A percentile compares a stretch with the other conserved stretches of the same genome.
Conservation (phyloP, 1,139 yeast genomes). For the Suhomyces choctaworum region DNA sequence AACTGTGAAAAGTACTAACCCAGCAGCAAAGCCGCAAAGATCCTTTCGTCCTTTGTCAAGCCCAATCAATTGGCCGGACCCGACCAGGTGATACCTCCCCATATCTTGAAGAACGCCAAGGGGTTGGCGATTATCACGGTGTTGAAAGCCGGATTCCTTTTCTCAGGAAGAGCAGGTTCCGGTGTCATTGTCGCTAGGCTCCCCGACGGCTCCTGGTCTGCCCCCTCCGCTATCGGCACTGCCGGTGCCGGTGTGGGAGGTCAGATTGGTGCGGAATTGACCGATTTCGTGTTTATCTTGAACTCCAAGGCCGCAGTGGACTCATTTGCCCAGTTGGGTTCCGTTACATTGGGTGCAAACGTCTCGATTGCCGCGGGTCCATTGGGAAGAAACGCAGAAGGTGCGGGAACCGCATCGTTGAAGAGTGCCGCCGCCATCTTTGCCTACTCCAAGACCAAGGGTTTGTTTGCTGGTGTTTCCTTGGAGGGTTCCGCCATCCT, state of each 20-base stretch:
- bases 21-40: slow-evolving; percentile 87
- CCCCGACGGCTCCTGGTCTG: slow-evolving; percentile 97
- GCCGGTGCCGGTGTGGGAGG: slow-evolving; percentile 99
- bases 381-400: slow-evolving; percentile 95
- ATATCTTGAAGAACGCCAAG: slow-evolving; percentile 82
- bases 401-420: slow-evolving; percentile 92
- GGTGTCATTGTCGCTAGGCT: slow-evolving; percentile 93
- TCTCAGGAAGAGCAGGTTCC: slow-evolving; percentile 96
- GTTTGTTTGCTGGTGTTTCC: slow-evolving; percentile 95
- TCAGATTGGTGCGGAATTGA: slow-evolving; percentile 92
- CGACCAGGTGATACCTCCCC: slow-evolving; percentile 88
- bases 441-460: slow-evolving; percentile 93
- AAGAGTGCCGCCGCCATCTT: slow-evolving; percentile 89
- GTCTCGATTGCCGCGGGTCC: slow-evolving; percentile 99
- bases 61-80: slow-evolving; percentile 95
- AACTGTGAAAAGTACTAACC: too few species aligned
- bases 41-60: slow-evolving; percentile 83
- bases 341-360: slow-evolving; percentile 93
- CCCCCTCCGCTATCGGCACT: slow-evolving; percentile 92
- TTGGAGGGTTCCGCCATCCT: slow-evolving; percentile 93
- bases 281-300: slow-evolving; percentile 92
- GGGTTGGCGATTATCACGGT: slow-evolving; percentile 92
- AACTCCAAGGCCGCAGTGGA: slow-evolving; percentile 88
- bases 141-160: slow-evolving; percentile 91
- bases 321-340: slow-evolving; percentile 91